phyloP scores from a whole-genome alignment of 2,329 filamentous ascomycete genomes.

The Diplocarpon mali region DNA sequence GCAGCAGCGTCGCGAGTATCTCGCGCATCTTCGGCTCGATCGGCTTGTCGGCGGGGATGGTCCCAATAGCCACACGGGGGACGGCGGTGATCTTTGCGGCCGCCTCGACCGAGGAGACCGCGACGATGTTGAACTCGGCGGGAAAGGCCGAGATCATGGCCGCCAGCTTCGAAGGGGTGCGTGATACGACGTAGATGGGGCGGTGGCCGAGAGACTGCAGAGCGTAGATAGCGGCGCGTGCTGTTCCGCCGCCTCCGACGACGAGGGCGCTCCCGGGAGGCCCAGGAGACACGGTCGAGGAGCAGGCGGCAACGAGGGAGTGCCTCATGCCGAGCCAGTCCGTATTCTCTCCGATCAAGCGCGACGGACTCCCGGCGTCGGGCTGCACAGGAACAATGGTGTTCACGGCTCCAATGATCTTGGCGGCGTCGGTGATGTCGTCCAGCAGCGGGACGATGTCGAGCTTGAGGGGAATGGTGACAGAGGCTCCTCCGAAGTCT shows the following conservation, averaged over 20 bases:
- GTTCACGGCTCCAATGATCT: constrained; percentile 84
- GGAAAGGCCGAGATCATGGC: constrained; percentile 65
- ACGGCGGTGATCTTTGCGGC: constrained; percentile 38
- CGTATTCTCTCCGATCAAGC: constrained; percentile 79
- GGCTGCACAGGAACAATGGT: constrained; percentile 61
- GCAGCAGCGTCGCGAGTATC: constrained; percentile 46
- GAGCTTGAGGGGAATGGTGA: constrained; percentile 90
- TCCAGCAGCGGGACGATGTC: constrained; percentile 77
- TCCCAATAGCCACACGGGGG: constrained; percentile 70
- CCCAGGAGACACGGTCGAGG: constrained; percentile 18
- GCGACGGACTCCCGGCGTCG: constrained; percentile 28
- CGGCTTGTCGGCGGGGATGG: constrained; percentile 78
- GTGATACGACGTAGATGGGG: constrained; percentile 79
- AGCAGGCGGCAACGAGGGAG: constrained; percentile 40
- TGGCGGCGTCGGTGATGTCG: constrained; percentile 66
- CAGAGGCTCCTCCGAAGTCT: constrained; percentile 83
- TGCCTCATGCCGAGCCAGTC: constrained; percentile 91
- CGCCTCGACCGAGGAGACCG: constrained; percentile 45
- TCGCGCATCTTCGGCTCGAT: constrained; percentile 63
- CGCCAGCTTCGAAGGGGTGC: constrained; percentile 57
- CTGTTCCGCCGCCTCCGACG: constrained; percentile 84
- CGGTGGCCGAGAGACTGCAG: constrained; percentile 72
- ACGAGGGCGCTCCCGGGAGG: constrained; percentile 55
- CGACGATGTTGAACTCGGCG: constrained; percentile 54
- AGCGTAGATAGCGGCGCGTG: constrained; percentile 82